Base-by-base conservation (phyloP, 768 basidiomycete genomes). In the Naematelia aurantialba region DNA sequence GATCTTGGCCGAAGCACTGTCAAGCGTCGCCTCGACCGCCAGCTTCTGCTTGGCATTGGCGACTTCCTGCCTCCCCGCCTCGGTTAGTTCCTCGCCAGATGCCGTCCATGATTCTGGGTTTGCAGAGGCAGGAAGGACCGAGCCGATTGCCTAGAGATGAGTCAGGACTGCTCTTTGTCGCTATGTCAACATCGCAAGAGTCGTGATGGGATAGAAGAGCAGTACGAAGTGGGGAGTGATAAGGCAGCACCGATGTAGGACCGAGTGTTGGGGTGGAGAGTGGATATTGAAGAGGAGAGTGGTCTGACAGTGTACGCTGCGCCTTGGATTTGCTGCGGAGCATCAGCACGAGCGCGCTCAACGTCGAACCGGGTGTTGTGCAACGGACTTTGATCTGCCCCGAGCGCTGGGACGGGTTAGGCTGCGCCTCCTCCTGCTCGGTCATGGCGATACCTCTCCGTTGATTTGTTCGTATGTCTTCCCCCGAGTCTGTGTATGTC, bases 71-170 rank as follows among this genome's bases (percentile, higher is more conserved):
- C 69, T 46, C 25, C 72, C 72, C 22, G 56, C 56, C 46, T 63
- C 21, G 21, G 45, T 22, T 2, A 73, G 62, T 39, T 66, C 19
- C 14, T 56, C n/a, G 24, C 72, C 72, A 8, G 63, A 58, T 59
- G 62, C 59, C 22, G 58, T 34, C 57, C 67, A 67, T 12, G 61
- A 17, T 27, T 55, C 31, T 5, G 63, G 54, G 27, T 62, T 62
- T 4, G 68, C 51, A 5, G 69, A 21, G 30, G 66, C 63, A 39
- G 69, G 72, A 8, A 73, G 34, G n/a, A 70, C 60, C 2, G 69
- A 59, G 0, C 65, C 69, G n/a, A 70, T 62, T 11, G 68, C 67
- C 68, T 73, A 22, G 24, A 42, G 29, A 22, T 53, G n/a, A 56
- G 31, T 12, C 5, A 44, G 53, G n/a, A 31, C 5, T 26, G 14